These are phyloP conservation scores for Abortiporus biennis DNA, from an alignment of 1,284 basidiomycete species.

Conservation along the genomic window DNA sequence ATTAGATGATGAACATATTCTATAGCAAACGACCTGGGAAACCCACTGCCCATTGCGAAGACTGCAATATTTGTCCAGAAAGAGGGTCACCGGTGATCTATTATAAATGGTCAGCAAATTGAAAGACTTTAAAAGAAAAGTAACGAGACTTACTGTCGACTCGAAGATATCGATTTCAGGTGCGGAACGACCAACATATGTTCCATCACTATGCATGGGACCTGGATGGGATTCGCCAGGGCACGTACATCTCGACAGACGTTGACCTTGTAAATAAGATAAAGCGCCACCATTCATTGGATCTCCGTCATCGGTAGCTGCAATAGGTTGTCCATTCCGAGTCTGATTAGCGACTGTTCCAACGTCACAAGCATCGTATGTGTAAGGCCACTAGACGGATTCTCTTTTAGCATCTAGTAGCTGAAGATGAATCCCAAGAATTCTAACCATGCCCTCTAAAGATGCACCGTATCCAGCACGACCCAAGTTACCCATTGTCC, in stretches of 20 bases:
- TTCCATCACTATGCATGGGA: constrained; percentile 40
- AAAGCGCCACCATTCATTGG: constrained; percentile 24
- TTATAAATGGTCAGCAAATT: background rate
- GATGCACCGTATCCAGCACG: constrained; percentile 48
- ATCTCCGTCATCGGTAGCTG: constrained; percentile 35
- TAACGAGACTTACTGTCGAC: background rate
- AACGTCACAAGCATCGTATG: constrained; percentile 43
- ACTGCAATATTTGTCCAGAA: constrained; percentile 35
- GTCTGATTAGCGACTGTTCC: constrained; percentile 47
- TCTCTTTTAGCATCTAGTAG: background rate
- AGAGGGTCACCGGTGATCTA: constrained; percentile 19
- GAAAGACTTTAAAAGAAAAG: background rate
- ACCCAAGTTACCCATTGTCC: constrained; percentile 44
- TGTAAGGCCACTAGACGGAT: constrained; percentile 36
- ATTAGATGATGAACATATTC: background rate
- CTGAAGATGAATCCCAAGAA: background rate
- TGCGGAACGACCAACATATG: constrained; percentile 44
- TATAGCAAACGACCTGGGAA: background rate
- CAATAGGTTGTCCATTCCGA: constrained; percentile 22
- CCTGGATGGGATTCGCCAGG: constrained; percentile 47
- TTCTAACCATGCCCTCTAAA: constrained; percentile 34
- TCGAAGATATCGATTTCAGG: constrained; percentile 40
- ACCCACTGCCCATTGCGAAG: constrained; percentile 34
- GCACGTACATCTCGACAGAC: constrained; percentile 49
- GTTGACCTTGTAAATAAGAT: constrained; percentile 41